Evolutionary conservation across 2,329 filamentous ascomycete genomes (phyloP), one percentile per base, ranked within the genome.

Genomic region (Alternaria dauci): DNA sequence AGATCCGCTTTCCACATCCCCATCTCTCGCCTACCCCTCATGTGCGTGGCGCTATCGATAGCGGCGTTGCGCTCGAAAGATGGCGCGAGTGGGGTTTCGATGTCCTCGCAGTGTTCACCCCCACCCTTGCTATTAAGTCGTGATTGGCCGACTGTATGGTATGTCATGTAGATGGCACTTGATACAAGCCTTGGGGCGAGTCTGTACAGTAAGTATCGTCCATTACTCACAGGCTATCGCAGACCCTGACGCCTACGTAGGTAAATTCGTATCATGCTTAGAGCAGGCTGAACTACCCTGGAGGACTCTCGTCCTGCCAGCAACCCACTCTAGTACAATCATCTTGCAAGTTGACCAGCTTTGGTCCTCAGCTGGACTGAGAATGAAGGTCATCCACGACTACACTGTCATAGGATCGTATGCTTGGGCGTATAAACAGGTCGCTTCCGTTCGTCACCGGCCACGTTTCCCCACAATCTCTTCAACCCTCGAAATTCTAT

Each of bases 381-480:
- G 32, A 16, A 7, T 12, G 14, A 36, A 36, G 32, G 32, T 16
- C 5, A 16, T 36, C 14, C 14, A 16, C 14, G 32, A 36, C 1
- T 5, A 14, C 32, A 36, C 12, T 36, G 12, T 36, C 32, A 34
- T 25, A 55, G 62, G 23, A 64, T 63, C 62, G 63, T 51, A 38
- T 70, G 74, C 23, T 61, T 56, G 9, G 68, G 66, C 3, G 54
- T 2, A 36, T 72, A 75, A 1, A 73, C 72, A 25, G 68, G 69
- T 1, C 57, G 52, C 20, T 62, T 8, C 46, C 67, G 77, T 5
- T 66, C 65, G 3, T 44, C 9, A 34, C 69, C 69, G 4, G 68
- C 71, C 9, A 61, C 53, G 2, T 69, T 16, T 5, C 38, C 32
- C 47, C 47, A 51, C 14, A 14, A 38, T 25, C 14, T 51, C 32